Base-by-base conservation (phyloP, 2,329 filamentous ascomycete species). In the Cladophialophora exuberans region DNA sequence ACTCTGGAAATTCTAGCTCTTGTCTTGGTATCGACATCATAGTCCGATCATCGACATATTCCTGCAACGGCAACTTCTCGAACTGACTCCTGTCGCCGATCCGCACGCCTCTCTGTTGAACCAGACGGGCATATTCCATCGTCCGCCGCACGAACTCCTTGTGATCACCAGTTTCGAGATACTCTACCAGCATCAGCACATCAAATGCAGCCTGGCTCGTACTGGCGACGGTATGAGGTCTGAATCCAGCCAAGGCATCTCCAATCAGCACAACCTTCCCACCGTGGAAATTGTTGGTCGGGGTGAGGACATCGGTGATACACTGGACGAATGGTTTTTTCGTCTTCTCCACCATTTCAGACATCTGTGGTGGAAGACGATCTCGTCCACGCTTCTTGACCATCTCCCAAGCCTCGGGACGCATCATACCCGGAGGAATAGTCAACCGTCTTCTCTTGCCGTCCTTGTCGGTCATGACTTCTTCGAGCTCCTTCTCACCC, bases 211-310 rank as follows among this genome's bases (percentile, higher is more conserved):
- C 67, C 39, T 66, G 56, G 25, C 59, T 65, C n/a, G 66, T 67
- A 23, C 64, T 65, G 36, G 57, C 53, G 7, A 64, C 66, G 2
- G 55, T 56, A 35, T 69, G 67, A 3, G 67, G 67, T 28, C 67
- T 61, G 28, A 62, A 52, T 23, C 64, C 61, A 10, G 64, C 62
- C 7, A 69, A 46, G 6, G 66, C 67, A 49, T 69, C 67, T 23
- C 67, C 66, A 35, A 69, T 54, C 22, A 69, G 61, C 30, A 70
- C 61, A 30, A 68, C 55, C 28, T 63, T 63, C 30, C 65, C 64
- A 15, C 66, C 49, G 30, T 61, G 59, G 47, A 61, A 67, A 9
- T 52, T 49, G 41, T 63, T 64, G 45, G 54, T 58, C 4, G 63
- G 57, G 2, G 62, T 50, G 10, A 57, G 61, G 31, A 65, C 57